These are phyloP conservation scores for Rhodotorula mucilaginosa DNA, from an alignment of 1,284 basidiomycete species.

Conservation along the genomic window DNA sequence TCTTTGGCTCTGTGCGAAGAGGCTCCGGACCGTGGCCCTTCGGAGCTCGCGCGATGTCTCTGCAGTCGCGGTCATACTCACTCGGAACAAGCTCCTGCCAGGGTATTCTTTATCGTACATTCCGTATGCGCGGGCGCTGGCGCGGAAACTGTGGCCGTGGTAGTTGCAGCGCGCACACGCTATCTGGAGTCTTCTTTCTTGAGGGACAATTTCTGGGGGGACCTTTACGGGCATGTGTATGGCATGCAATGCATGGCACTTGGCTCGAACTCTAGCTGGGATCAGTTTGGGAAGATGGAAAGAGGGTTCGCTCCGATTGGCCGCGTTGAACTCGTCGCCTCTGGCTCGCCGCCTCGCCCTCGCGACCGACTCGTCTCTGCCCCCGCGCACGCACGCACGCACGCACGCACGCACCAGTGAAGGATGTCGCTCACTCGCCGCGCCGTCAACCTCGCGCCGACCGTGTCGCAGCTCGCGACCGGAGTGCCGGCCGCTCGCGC, in stretches of 20 bases:
- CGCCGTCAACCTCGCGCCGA: slow-evolving; percentile 75
- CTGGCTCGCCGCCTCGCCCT: not conserved
- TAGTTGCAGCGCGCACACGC: not conserved
- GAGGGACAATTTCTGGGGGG: not conserved
- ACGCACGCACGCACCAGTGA: not conserved
- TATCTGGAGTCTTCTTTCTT: not conserved
- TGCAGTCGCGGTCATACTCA: not conserved
- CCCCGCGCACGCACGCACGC: too few species aligned
- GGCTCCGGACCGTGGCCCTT: not conserved
- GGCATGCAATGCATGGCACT: not conserved
- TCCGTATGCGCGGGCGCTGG: slow-evolving; percentile 66
- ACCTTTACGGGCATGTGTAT: not conserved
- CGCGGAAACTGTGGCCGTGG: slow-evolving; percentile 28
- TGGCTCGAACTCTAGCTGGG: not conserved
- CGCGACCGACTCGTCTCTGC: too few species aligned
- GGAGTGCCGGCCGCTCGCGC: slow-evolving; percentile 68
- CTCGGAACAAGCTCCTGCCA: slow-evolving; percentile 48
- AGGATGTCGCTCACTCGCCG: slow-evolving; percentile 40
- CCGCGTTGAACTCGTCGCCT: not conserved
- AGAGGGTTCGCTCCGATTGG: not conserved
- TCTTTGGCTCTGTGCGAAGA: not conserved
- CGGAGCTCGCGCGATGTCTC: too few species aligned
- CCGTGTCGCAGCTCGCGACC: slow-evolving; percentile 69
- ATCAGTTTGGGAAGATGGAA: not conserved
- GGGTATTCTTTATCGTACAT: slow-evolving; percentile 60